Evolutionary conservation across 2,329 filamentous ascomycete genomes (phyloP).

Genomic region (Didymella arachidicola): DNA sequence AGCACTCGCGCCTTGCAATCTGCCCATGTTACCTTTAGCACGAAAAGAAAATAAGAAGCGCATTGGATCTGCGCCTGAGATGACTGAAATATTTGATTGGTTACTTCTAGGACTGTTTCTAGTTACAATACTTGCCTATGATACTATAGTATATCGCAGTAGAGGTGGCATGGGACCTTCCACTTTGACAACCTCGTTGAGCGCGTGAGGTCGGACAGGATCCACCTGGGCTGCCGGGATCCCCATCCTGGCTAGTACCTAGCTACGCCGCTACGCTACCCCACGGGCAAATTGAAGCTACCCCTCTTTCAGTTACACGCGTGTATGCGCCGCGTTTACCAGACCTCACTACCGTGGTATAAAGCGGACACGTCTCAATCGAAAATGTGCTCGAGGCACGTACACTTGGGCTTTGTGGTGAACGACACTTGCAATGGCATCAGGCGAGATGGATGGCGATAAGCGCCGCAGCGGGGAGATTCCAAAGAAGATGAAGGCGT

Average conservation of each 20-base stretch:
- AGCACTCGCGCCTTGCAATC: too few species aligned
- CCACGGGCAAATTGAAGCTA: background rate
- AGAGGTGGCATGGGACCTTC: too few species aligned
- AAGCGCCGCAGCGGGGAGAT: slow-evolving; percentile 8
- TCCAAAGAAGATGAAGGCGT: slow-evolving; percentile 33
- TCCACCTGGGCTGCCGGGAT: background rate
- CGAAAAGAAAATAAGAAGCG: too few species aligned
- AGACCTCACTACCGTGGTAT: slow-evolving; percentile 1
- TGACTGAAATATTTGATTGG: too few species aligned
- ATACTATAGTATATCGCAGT: too few species aligned
- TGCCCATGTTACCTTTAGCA: too few species aligned
- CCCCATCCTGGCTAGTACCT: background rate
- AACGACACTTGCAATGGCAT: background rate
- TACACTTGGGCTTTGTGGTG: background rate
- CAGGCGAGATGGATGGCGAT: background rate
- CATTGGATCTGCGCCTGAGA: too few species aligned
- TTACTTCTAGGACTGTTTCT: too few species aligned
- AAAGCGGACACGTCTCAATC: background rate
- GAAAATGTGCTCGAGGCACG: background rate
- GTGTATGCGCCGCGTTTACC: slow-evolving; percentile 6
- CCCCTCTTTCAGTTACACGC: slow-evolving; percentile 14
- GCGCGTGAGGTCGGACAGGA: background rate
- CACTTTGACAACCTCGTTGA: too few species aligned
- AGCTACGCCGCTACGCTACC: too few species aligned
- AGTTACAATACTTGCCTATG: too few species aligned